These are phyloP conservation scores for Ricinus communis DNA, from an alignment of 345 rosid genomes.

Conservation along the genomic window DNA sequence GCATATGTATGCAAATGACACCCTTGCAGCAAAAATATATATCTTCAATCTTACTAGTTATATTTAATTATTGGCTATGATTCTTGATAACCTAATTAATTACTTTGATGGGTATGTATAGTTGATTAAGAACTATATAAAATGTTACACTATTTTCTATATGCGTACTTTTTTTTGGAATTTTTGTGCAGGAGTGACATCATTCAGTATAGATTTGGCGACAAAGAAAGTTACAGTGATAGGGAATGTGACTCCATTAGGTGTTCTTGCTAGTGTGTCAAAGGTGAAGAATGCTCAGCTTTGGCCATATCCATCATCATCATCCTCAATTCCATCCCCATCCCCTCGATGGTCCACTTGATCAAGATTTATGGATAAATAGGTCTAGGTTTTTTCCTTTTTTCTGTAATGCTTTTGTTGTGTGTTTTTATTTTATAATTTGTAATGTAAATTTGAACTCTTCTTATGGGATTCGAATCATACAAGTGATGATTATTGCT, in stretches of 20 bases:
- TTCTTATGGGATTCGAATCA: constrained; percentile 16
- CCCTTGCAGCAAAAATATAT: no score
- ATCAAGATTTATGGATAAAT: background rate
- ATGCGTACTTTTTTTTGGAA: no score
- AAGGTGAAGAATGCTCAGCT: constrained; percentile 54
- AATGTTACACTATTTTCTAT: no score
- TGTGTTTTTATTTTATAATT: constrained; percentile 5
- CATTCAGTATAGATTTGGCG: constrained; percentile 52
- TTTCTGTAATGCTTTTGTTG: background rate
- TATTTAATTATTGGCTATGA: no score
- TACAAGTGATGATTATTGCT: background rate
- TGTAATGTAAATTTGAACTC: no score
- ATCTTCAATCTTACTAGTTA: no score
- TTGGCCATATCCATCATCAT: constrained; percentile 42
- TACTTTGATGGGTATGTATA: no score
- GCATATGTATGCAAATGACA: no score
- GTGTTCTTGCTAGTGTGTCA: constrained; percentile 52
- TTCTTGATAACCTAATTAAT: no score
- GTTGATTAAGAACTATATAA: no score
- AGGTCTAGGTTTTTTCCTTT: background rate
- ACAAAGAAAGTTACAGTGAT: constrained; percentile 52
- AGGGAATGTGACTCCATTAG: constrained; percentile 53
- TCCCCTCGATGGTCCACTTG: constrained; percentile 21
- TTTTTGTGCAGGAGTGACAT: constrained; percentile 50
- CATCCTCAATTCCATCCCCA: constrained; percentile 13